phyloP scores from a whole-genome alignment of 352 stramenopile species.

The Globisporangium irregulare region DNA sequence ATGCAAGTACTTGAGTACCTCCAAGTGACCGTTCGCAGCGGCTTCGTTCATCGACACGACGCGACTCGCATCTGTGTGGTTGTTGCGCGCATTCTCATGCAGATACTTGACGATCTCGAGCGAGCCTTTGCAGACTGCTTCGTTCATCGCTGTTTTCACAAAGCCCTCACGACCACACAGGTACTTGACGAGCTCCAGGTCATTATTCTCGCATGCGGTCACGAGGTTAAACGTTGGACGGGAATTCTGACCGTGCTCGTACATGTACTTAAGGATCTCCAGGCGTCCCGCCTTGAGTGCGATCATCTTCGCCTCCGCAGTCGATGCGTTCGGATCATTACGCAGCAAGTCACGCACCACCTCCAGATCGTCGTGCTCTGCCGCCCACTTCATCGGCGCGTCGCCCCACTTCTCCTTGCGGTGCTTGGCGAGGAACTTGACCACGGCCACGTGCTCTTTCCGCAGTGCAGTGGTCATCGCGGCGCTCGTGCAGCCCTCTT shows the following conservation, averaged over 20 bases:
- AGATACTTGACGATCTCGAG: conserved; percentile 53
- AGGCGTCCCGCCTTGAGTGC: conserved; percentile 37
- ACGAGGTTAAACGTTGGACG: conserved; percentile 45
- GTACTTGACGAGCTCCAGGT: conserved; percentile 55
- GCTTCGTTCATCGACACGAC: conserved; percentile 46
- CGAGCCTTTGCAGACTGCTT: conserved; percentile 36
- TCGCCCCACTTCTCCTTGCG: conserved; percentile 44
- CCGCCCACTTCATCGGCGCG: conserved; percentile 32
- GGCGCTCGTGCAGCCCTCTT: conserved; percentile 39
- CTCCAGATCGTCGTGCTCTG: conserved; percentile 31
- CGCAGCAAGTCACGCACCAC: conserved; percentile 31
- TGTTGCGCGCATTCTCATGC: conserved; percentile 35
- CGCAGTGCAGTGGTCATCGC: conserved; percentile 36
- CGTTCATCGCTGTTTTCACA: conserved; percentile 50
- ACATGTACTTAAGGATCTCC: conserved; percentile 54
- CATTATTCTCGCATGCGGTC: conserved; percentile 29
- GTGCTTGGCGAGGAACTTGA: conserved; percentile 49
- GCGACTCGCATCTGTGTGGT: conserved; percentile 41
- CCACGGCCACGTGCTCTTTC: conserved; percentile 28
- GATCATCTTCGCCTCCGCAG: conserved; percentile 41
- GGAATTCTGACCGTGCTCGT: conserved; percentile 41
- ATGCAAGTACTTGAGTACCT: conserved; percentile 34
- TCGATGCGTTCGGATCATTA: conserved; percentile 28
- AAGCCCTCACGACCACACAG: conserved; percentile 48
- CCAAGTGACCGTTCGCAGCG: conserved; percentile 31